Conservation (phyloP, 139 green algal genomes). For the Pleodorina starrii region DNA sequence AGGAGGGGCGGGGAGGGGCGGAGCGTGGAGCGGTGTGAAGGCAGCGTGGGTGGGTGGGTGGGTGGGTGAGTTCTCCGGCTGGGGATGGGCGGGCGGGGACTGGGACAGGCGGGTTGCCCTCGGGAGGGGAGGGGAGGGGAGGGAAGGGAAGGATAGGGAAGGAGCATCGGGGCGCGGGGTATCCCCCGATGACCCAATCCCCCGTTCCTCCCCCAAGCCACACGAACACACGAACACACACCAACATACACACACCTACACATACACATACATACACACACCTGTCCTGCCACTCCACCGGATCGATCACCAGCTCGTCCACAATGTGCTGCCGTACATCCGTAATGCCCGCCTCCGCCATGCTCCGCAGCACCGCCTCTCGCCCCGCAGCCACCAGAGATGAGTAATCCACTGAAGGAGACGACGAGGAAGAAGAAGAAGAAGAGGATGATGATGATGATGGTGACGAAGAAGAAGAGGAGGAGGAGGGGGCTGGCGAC, state of each 20-base stretch:
- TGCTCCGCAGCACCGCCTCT: constrained; percentile 66
- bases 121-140: neutral
- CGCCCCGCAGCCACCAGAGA: constrained; percentile 73
- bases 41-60: too few relatives aligned
- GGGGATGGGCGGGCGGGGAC: too few relatives aligned
- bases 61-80: too few relatives aligned
- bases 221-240: constrained; percentile 16
- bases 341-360: constrained; percentile 72
- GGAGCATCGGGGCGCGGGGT: neutral
- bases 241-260: constrained; percentile 15
- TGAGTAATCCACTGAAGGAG: constrained; percentile 53
- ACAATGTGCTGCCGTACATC: constrained; percentile 66
- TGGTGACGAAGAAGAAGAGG: neutral
- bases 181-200: neutral
- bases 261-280: constrained; percentile 15
- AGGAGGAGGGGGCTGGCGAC: too few relatives aligned
- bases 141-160: neutral
- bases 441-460: neutral
- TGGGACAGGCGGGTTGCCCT: too few relatives aligned
- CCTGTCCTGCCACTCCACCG: constrained; percentile 60
- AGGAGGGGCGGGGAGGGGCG: neutral
- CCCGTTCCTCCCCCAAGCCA: neutral
- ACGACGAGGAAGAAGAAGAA: neutral
- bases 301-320: constrained; percentile 77
- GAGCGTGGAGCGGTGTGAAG: too few relatives aligned